phyloP scores from a whole-genome alignment of 257 asterid genomes.

The Forsythia suspensa region DNA sequence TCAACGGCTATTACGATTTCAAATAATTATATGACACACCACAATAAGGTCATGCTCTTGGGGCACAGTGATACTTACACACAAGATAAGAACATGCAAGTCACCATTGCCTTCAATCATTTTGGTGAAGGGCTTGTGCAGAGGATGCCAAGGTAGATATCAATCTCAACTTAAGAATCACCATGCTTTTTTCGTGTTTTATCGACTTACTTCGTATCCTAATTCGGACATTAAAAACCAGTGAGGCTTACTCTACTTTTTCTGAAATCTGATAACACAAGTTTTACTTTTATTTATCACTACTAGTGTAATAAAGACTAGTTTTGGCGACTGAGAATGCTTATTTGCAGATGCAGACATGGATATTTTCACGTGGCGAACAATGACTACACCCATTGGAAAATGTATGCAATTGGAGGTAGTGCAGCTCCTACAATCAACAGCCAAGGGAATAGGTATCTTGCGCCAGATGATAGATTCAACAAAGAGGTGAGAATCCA shows the following conservation, averaged over 20 bases:
- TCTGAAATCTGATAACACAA: too few relatives aligned
- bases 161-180: not conserved
- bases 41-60: conserved; percentile 80
- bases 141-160: conserved; percentile 83
- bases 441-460: conserved; percentile 84
- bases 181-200: too few relatives aligned
- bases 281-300: not conserved
- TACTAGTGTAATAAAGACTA: not conserved
- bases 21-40: conserved; percentile 72
- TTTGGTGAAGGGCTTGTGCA: conserved; percentile 93
- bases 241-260: too few relatives aligned
- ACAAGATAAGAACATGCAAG: conserved; percentile 76
- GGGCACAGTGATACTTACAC: conserved; percentile 76
- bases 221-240: too few relatives aligned
- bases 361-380: conserved; percentile 96
- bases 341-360: conserved; percentile 67
- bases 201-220: too few relatives aligned
- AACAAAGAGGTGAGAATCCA: conserved; percentile 55
- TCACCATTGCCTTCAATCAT: conserved; percentile 87
- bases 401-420: conserved; percentile 94
- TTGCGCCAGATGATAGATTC: conserved; percentile 61
- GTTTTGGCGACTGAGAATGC: not conserved
- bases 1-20: conserved; percentile 84
- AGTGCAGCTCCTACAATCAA: conserved; percentile 90
- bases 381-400: conserved; percentile 95